phyloP scores from a whole-genome alignment of 352 stramenopile genomes.

The Phytophthora europaea region DNA sequence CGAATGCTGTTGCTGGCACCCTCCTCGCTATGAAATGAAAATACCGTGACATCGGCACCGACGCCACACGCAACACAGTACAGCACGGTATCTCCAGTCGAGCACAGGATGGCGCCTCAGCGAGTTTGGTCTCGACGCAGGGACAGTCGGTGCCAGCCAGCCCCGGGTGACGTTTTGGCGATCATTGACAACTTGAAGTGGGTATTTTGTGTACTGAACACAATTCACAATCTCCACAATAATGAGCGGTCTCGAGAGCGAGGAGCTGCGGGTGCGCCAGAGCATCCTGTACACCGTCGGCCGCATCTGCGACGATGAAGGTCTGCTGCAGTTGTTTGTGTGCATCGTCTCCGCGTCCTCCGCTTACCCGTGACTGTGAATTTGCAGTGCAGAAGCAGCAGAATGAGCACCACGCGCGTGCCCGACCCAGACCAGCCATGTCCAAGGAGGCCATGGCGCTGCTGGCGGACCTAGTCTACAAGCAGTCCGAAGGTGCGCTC shows the following conservation, averaged over 20 bases:
- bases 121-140: too few relatives aligned
- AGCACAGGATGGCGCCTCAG: too few relatives aligned
- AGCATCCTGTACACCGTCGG: conserved; percentile 76
- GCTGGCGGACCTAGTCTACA: conserved; percentile 72
- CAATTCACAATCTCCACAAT: conserved; percentile 1
- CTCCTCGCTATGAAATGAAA: too few relatives aligned
- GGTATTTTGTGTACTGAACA: neutral
- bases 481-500: conserved; percentile 65
- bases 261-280: conserved; percentile 81
- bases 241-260: conserved; percentile 33
- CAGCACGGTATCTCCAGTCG: too few relatives aligned
- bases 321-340: conserved; percentile 23
- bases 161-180: too few relatives aligned
- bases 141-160: too few relatives aligned
- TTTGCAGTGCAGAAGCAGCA: conserved; percentile 64
- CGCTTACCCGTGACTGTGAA: neutral
- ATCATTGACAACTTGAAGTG: conserved; percentile 10
- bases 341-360: neutral
- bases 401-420: conserved; percentile 48
- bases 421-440: conserved; percentile 50
- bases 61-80: too few relatives aligned
- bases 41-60: too few relatives aligned
- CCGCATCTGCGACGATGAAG: conserved; percentile 74
- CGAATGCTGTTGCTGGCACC: too few relatives aligned
- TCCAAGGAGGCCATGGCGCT: conserved; percentile 78